phyloP scores from a whole-genome alignment of 176 grass and related monocot species.

The Oryza glumipatula region DNA sequence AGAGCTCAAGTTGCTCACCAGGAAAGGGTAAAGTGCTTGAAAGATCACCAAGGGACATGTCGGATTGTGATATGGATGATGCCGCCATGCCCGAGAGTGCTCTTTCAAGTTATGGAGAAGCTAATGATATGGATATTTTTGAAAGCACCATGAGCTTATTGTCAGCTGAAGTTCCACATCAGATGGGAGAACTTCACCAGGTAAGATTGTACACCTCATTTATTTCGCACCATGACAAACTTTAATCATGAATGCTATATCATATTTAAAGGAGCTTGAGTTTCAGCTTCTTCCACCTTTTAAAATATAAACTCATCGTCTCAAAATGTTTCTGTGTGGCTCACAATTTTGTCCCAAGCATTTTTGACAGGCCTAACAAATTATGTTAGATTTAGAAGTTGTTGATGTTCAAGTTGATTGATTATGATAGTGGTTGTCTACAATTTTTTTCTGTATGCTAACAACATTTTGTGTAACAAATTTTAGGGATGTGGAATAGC shows the following conservation, averaged over 20 bases:
- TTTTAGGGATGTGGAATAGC: conserved; percentile 4
- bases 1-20: conserved; percentile 70
- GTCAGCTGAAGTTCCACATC: conserved; percentile 66
- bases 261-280: conserved; percentile 27
- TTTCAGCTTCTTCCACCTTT: conserved; percentile 10
- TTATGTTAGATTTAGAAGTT: conserved; percentile 5
- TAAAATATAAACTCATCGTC: not conserved
- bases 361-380: conserved; percentile 5
- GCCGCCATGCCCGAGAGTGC: conserved; percentile 73
- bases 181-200: conserved; percentile 67
- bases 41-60: conserved; percentile 47
- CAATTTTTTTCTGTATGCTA: not conserved
- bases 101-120: conserved; percentile 87
- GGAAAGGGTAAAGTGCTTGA: conserved; percentile 54
- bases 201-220: conserved; percentile 45
- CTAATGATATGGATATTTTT: conserved; percentile 81
- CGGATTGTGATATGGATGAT: conserved; percentile 77
- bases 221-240: conserved; percentile 19
- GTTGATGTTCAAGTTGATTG: conserved; percentile 16
- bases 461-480: not conserved
- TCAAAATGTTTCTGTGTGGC: conserved; percentile 16
- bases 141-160: conserved; percentile 72
- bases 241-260: conserved; percentile 5
- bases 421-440: conserved; percentile 4
- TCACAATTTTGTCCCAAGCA: not conserved